Evolutionary conservation across 2,329 filamentous ascomycete species (phyloP).

Genomic region (Trichoderma brevicompactum): DNA sequence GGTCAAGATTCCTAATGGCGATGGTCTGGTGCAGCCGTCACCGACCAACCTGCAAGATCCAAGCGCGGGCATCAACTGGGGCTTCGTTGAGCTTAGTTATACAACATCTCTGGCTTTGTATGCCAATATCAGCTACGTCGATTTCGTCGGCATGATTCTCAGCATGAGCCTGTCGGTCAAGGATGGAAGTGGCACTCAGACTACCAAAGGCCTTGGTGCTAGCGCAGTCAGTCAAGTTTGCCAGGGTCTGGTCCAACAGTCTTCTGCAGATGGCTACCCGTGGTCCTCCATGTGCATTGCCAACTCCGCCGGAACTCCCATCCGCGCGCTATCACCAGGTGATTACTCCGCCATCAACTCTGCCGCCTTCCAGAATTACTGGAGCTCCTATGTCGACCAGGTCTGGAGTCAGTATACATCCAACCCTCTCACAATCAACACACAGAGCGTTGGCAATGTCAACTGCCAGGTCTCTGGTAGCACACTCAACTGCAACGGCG

Average conservation of each 20-base stretch:
- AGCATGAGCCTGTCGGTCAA: slow-evolving; percentile 51
- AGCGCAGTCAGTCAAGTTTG: slow-evolving; percentile 48
- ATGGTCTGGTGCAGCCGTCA: slow-evolving; percentile 54
- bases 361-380: slow-evolving; percentile 48
- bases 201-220: slow-evolving; percentile 46
- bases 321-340: slow-evolving; percentile 52
- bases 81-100: slow-evolving; percentile 55
- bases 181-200: slow-evolving; percentile 43
- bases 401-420: slow-evolving; percentile 51
- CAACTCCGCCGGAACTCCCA: slow-evolving; percentile 42
- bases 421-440: slow-evolving; percentile 49
- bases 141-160: slow-evolving; percentile 56
- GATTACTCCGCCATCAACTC: slow-evolving; percentile 45
- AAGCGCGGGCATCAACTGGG: slow-evolving; percentile 51
- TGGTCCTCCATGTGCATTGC: slow-evolving; percentile 53
- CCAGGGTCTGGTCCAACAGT: slow-evolving; percentile 46
- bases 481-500: slow-evolving; percentile 46
- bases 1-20: slow-evolving; percentile 40
- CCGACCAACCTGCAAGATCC: slow-evolving; percentile 50
- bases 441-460: slow-evolving; percentile 47
- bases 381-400: slow-evolving; percentile 49
- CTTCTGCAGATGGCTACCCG: slow-evolving; percentile 44
- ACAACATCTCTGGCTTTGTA: slow-evolving; percentile 46
- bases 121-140: slow-evolving; percentile 57
- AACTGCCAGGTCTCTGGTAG: slow-evolving; percentile 45